These are phyloP conservation scores for Aspergillus sp. DNA, from an alignment of 2,329 filamentous ascomycete species.

Conservation along the genomic window DNA sequence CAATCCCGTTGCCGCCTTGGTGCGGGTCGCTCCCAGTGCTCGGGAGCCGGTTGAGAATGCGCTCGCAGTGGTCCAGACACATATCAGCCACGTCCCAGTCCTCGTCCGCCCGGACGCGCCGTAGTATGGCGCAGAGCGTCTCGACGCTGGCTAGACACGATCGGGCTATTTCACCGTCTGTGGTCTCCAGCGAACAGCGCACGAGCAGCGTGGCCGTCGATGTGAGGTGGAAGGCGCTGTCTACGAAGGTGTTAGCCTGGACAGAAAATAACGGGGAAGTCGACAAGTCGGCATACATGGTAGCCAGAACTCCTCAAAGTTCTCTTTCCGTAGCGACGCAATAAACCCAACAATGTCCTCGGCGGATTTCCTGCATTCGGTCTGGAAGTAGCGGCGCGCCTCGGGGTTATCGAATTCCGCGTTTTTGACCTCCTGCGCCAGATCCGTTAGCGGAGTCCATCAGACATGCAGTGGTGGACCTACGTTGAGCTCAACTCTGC, in stretches of 20 bases:
- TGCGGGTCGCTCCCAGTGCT: constrained; percentile 13
- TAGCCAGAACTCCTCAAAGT: constrained; percentile 47
- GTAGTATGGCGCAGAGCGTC: constrained; percentile 39
- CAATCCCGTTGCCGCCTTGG: constrained; percentile 8
- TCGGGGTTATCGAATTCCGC: constrained; percentile 37
- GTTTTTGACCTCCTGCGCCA: constrained; percentile 33
- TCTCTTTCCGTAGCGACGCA: constrained; percentile 35
- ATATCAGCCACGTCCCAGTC: constrained; percentile 49
- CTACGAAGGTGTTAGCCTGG: constrained; percentile 15
- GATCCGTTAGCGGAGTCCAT: constrained; percentile 4
- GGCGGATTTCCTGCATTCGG: constrained; percentile 35
- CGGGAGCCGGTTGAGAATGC: constrained; percentile 34
- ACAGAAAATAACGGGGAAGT: constrained; percentile 1
- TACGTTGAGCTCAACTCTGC: constrained; percentile 39
- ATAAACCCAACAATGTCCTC: constrained; percentile 43
- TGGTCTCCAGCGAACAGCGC: constrained; percentile 44
- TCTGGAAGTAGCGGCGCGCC: constrained; percentile 41
- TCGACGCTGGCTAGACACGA: constrained; percentile 41
- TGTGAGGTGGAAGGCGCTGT: constrained; percentile 45
- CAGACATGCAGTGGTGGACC: constrained; percentile 8
- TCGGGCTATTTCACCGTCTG: constrained; percentile 36
- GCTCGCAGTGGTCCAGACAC: constrained; percentile 42
- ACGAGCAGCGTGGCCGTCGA: constrained; percentile 46
- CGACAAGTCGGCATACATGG: constrained; percentile 25
- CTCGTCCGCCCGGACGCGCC: constrained; percentile 39